Evolutionary conservation across 495 filamentous ascomycete genomes (phyloP).

Genomic region (Aspergillus sclerotiicarbonarius): DNA sequence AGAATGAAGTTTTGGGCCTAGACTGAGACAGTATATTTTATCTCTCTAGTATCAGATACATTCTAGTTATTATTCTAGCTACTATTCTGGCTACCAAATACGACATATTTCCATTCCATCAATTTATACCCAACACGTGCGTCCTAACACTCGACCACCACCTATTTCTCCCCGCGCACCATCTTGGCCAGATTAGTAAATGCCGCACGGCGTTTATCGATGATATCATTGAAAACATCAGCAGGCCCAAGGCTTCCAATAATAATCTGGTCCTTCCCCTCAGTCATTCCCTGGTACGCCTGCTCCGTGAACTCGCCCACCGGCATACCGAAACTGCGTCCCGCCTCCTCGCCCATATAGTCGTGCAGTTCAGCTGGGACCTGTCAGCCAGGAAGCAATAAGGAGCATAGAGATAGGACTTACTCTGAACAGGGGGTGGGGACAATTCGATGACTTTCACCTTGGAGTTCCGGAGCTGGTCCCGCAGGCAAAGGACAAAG

Average conservation of each 20-base stretch:
- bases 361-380: constrained; percentile 42
- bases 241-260: constrained; percentile 28
- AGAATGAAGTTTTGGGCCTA: background rate
- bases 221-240: constrained; percentile 34
- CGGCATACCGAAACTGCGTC: constrained; percentile 55
- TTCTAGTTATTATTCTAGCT: no score
- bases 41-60: no score
- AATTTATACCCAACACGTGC: background rate
- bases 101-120: no score
- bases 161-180: constrained; percentile 9
- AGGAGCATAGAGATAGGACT: constrained; percentile 5
- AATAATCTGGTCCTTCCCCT: constrained; percentile 46
- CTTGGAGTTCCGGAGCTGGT: constrained; percentile 51
- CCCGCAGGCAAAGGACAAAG: constrained; percentile 54
- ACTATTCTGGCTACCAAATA: no score
- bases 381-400: background rate
- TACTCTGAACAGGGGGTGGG: constrained; percentile 65
- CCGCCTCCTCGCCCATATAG: constrained; percentile 38
- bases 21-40: no score
- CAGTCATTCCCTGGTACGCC: constrained; percentile 49
- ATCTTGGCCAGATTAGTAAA: constrained; percentile 32
- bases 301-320: constrained; percentile 57
- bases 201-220: constrained; percentile 30
- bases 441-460: constrained; percentile 63
- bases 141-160: background rate